Evolutionary conservation across 2,329 filamentous ascomycete species (phyloP), one percentile per base, ranked within the genome.

Genomic region (Botrytis cinerea): DNA sequence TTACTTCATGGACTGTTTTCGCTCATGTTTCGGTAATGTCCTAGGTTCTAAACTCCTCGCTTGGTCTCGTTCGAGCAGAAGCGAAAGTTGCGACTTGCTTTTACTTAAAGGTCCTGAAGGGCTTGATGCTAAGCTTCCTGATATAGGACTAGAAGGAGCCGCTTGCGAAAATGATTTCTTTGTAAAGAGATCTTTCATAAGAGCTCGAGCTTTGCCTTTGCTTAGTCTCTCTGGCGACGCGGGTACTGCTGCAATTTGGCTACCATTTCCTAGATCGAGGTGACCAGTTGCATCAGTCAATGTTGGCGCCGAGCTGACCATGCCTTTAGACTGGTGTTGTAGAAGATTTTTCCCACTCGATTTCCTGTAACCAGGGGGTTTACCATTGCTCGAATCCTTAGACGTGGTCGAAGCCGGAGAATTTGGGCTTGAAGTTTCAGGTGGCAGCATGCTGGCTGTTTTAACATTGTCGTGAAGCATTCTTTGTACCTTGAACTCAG

Each of bases 11-110:
- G 45, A 10, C 22, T 70, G 51, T 46, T 70, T 70, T 7, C 46
- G 63, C 48, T 73, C 48, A n/a, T 73, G 48, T 25, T 69, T 73
- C 16, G 63, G 40, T 18, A 57, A 54, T 40, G 57, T 18, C 22
- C 73, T 73, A 25, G 80, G 80, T 28, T 81, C 80, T 28, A 77
- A 77, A 57, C 75, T 79, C 66, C 82, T 80, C 22, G 80, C 81
- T 76, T 85, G 87, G 75, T 87, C 87, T 51, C 86, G 85, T 76
- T 89, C 87, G 32, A 90, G 82, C 1, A 91, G 82, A 6, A 90
- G 81, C 16, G 86, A 87, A 43, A 91, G 82, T 78, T 90, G 88
- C 77, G 88, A 90, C 80, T 86, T 89, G n/a, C 88, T 87, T 73
- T 87, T 83, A n/a, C 84, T 87, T 67, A 90, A 81, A 82, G 22